Conservation (phyloP, 306 rosid genomes). For the Psophocarpus tetragonolobus region DNA sequence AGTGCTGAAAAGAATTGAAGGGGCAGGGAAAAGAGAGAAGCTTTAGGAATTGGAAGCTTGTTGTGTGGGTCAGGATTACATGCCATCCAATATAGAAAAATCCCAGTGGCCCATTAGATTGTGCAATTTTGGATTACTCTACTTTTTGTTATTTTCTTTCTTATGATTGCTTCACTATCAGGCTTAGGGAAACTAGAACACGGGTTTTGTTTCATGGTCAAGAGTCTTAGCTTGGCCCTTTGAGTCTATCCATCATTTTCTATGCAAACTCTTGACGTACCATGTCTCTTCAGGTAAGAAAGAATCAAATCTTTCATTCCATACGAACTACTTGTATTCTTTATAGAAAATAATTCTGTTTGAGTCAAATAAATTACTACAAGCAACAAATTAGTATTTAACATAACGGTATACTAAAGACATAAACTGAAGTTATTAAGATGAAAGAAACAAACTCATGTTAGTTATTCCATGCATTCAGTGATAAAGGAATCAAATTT, state of each 20-base stretch:
- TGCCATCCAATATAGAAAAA: conserved; percentile 17
- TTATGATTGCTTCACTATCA: conserved; percentile 34
- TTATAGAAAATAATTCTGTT: not conserved
- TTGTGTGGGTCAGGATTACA: conserved; percentile 32
- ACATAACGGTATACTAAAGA: not conserved
- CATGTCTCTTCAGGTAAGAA: conserved; percentile 19
- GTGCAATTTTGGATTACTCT: conserved; percentile 31
- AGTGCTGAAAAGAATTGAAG: not conserved
- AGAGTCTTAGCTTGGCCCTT: not conserved
- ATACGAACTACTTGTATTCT: not conserved
- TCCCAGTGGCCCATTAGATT: conserved; percentile 37
- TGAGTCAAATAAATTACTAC: not conserved
- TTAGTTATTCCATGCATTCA: too few species aligned
- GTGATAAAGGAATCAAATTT: not conserved
- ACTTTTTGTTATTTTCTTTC: conserved; percentile 28
- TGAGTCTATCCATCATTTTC: conserved; percentile 31
- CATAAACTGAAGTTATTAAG: not conserved
- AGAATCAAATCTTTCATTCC: not conserved
- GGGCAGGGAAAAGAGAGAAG: conserved; percentile 24
- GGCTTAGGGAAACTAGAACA: conserved; percentile 30
- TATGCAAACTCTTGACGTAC: conserved; percentile 10
- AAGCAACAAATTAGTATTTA: too few species aligned
- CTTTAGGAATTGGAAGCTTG: conserved; percentile 37
- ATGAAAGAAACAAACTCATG: not conserved
- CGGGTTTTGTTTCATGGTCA: conserved; percentile 28